These are phyloP conservation scores for Sarocladiaceae sp. DNA, from an alignment of 2,329 filamentous ascomycete genomes.

Conservation along the genomic window DNA sequence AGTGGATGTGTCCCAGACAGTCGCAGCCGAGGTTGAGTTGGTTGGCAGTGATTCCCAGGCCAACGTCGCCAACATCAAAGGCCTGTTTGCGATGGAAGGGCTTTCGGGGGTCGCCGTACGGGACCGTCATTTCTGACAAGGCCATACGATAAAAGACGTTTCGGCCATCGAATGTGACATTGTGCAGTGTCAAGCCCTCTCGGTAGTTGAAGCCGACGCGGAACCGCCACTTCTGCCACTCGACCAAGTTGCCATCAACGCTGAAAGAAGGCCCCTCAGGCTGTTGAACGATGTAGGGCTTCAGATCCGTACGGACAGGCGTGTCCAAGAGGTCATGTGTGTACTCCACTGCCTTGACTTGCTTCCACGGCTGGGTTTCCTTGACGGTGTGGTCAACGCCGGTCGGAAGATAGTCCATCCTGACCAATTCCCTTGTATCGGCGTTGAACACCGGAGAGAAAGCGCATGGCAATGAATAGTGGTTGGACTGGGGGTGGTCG, in stretches of 20 bases:
- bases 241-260: slow-evolving; percentile 38
- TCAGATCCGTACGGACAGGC: too few species aligned
- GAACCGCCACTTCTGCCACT: slow-evolving; percentile 63
- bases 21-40: slow-evolving; percentile 62
- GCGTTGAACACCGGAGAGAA: too few species aligned
- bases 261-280: slow-evolving; percentile 28
- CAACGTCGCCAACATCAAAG: slow-evolving; percentile 65
- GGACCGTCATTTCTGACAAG: slow-evolving; percentile 64
- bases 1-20: slow-evolving; percentile 57
- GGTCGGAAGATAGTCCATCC: too few species aligned
- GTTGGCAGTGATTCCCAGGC: slow-evolving; percentile 61
- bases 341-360: slow-evolving; percentile 9
- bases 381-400: too few species aligned
- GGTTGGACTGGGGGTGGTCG: too few species aligned
- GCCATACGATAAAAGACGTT: slow-evolving; percentile 61
- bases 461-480: too few species aligned
- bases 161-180: slow-evolving; percentile 60
- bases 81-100: slow-evolving; percentile 63
- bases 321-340: too few species aligned
- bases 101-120: slow-evolving; percentile 58
- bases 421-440: too few species aligned
- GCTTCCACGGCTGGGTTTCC: too few species aligned
- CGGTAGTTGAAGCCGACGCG: slow-evolving; percentile 63
- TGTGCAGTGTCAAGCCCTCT: slow-evolving; percentile 63
- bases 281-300: slow-evolving; percentile 24